Percentiles rank a stretch among this genome's conserved stretches.
Evolutionary conservation across 495 filamentous ascomycete species (phyloP).

Genomic region (Pyronema omphalodes): DNA sequence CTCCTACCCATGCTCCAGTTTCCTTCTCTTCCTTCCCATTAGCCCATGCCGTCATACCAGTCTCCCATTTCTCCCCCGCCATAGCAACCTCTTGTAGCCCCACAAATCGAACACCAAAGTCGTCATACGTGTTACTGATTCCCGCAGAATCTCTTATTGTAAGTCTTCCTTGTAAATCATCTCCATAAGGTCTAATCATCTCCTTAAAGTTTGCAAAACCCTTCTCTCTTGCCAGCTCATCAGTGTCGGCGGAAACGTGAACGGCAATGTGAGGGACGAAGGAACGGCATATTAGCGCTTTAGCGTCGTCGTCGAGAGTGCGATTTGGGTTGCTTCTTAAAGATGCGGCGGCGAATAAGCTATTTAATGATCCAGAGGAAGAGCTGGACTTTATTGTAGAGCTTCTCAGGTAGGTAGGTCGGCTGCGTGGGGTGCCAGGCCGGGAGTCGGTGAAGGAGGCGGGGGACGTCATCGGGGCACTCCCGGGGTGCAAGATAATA

Average conservation of each 20-base stretch:
- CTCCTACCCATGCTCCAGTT: constrained; percentile 24
- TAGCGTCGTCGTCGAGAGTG: background rate
- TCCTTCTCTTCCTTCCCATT: constrained; percentile 27
- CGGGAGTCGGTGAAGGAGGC: background rate
- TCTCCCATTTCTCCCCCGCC: constrained; percentile 18
- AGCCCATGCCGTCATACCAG: constrained; percentile 28
- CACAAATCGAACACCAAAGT: constrained; percentile 75
- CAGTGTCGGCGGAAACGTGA: constrained; percentile 64
- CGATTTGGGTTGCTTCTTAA: background rate
- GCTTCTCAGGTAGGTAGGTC: background rate
- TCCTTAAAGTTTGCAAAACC: constrained; percentile 73
- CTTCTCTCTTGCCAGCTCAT: constrained; percentile 63
- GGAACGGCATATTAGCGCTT: constrained; percentile 47
- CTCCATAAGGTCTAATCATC: constrained; percentile 79
- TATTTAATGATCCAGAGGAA: constrained; percentile 20
- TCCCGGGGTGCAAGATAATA: background rate
- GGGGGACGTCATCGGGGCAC: background rate
- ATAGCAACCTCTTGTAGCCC: constrained; percentile 40
- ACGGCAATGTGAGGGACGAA: constrained; percentile 79
- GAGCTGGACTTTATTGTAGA: constrained; percentile 12
- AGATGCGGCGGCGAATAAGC: constrained; percentile 11
- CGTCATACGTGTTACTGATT: constrained; percentile 62
- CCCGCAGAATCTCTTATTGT: constrained; percentile 79
- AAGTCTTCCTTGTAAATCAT: constrained; percentile 69
- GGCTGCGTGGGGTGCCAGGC: background rate